These are phyloP conservation scores for Dendrothele bispora DNA, from an alignment of 768 basidiomycete genomes.

Conservation along the genomic window DNA sequence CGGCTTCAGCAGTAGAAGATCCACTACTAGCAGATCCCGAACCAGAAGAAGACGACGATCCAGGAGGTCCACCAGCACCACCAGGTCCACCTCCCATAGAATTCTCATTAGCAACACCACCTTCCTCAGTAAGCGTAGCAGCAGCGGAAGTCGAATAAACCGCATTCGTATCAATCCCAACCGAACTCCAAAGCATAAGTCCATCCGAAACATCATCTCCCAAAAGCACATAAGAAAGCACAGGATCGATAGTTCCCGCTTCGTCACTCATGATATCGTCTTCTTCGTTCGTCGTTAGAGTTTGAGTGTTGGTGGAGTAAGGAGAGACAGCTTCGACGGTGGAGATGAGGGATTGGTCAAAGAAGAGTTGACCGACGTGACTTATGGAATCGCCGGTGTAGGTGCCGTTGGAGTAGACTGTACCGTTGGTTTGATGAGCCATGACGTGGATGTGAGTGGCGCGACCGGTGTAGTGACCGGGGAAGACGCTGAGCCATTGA, in stretches of 20 bases:
- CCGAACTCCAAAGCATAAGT: constrained; percentile 12
- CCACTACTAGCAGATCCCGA: background rate
- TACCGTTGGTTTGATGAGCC: constrained; percentile 12
- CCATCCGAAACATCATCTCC: constrained; percentile 12
- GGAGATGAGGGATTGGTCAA: constrained; percentile 13
- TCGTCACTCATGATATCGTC: constrained; percentile 10
- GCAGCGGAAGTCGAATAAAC: constrained; percentile 4
- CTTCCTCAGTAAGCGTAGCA: constrained; percentile 9
- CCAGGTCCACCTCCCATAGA: background rate
- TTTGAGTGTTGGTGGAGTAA: constrained; percentile 13
- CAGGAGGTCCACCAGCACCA: background rate
- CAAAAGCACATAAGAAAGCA: constrained; percentile 14
- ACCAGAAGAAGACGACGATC: background rate
- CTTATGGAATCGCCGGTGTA: constrained; percentile 3
- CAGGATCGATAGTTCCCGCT: constrained; percentile 9
- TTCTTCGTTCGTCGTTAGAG: constrained; percentile 12
- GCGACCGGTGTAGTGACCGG: constrained; percentile 16
- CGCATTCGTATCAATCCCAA: constrained; percentile 13
- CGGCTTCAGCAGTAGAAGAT: background rate
- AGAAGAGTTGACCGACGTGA: constrained; percentile 18
- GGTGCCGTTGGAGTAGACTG: constrained; percentile 12
- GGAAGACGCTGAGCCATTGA: constrained; percentile 13
- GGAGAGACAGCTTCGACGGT: constrained; percentile 9
- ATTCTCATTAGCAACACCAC: constrained; percentile 6
- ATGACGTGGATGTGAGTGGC: constrained; percentile 16